Conservation (phyloP, 2,329 filamentous ascomycete species). For the Apiospora pterosperma region DNA sequence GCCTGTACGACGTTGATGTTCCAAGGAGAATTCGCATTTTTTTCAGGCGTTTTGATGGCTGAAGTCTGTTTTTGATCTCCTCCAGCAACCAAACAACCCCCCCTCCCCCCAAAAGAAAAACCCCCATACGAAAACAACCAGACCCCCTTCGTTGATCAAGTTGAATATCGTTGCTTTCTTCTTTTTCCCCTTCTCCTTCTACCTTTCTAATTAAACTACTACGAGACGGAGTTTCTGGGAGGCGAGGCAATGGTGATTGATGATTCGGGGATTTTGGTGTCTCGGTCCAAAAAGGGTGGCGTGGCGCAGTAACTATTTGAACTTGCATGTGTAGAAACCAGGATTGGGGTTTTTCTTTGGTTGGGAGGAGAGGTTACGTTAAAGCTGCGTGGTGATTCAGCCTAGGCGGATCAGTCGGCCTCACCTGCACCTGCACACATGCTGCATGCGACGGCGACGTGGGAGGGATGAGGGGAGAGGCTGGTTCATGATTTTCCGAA, state of each 20-base stretch:
- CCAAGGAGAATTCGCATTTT: neutral
- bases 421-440: neutral
- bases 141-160: neutral
- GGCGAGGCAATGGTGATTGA: neutral
- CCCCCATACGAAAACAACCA: neutral
- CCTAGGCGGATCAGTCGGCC: conserved; percentile 1
- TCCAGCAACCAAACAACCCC: neutral
- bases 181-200: neutral
- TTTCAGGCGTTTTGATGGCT: neutral
- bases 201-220: neutral
- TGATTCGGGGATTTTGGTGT: neutral
- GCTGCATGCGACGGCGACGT: neutral
- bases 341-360: no score
- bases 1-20: neutral
- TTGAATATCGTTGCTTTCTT: neutral
- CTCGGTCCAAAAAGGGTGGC: neutral
- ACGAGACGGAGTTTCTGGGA: neutral
- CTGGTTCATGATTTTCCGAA: neutral
- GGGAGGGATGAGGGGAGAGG: neutral
- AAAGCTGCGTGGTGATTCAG: neutral
- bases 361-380: neutral
- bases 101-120: no score
- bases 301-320: neutral
- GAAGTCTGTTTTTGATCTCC: neutral
- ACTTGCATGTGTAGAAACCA: neutral